Percentiles rank a stretch among this genome's conserved stretches.
Evolutionary conservation across 352 stramenopile genomes (phyloP).

Genomic region (Pythium monospermum): DNA sequence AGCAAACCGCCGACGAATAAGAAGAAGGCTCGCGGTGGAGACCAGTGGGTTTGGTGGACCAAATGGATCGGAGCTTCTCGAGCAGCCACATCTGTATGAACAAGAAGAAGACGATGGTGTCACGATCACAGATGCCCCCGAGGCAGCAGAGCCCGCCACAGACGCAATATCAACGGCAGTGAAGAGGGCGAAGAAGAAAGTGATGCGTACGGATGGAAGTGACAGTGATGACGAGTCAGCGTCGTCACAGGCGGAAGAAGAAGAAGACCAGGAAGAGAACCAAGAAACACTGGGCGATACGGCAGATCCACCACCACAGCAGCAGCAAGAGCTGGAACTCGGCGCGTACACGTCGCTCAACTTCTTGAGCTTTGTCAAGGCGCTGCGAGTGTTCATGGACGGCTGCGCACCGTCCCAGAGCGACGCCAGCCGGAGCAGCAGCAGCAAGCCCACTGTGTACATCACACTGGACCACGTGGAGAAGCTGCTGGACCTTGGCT

Average conservation of each 20-base stretch:
- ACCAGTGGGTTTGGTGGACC: neutral
- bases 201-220: too few relatives aligned
- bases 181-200: too few relatives aligned
- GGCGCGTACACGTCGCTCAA: slow-evolving; percentile 46
- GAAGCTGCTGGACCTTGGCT: slow-evolving; percentile 49
- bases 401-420: neutral
- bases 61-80: neutral
- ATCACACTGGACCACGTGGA: slow-evolving; percentile 68
- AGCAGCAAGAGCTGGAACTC: neutral
- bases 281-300: neutral
- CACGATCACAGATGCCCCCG: slow-evolving; percentile 4
- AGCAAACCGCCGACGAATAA: too few relatives aligned
- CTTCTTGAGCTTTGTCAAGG: slow-evolving; percentile 67
- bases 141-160: neutral
- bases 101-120: slow-evolving; percentile 1
- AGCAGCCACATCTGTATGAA: neutral
- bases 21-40: neutral
- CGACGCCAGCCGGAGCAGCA: neutral
- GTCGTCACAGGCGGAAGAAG: neutral
- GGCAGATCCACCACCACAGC: neutral
- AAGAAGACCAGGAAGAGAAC: neutral
- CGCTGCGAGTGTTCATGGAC: slow-evolving; percentile 47
- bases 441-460: slow-evolving; percentile 43
- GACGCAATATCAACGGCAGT: neutral
- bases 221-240: neutral